Conservation (phyloP, 2,329 filamentous ascomycete genomes). For the Ramularia collo-cygni region DNA sequence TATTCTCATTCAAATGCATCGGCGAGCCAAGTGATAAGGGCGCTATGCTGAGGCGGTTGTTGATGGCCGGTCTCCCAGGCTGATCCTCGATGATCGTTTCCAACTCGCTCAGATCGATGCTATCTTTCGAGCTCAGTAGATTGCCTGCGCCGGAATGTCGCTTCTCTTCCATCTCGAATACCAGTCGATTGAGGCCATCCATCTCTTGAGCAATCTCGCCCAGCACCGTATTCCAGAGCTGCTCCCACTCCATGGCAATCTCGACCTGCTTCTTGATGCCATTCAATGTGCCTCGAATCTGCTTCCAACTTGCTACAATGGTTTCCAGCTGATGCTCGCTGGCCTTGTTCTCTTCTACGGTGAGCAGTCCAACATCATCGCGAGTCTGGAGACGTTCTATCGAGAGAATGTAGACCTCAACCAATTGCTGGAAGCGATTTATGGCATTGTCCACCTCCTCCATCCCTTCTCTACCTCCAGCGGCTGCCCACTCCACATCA, state of each 20-base stretch:
- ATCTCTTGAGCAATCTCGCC: slow-evolving; percentile 90
- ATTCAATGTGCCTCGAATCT: slow-evolving; percentile 70
- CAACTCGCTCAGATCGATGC: slow-evolving; percentile 75
- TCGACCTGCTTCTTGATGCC: slow-evolving; percentile 86
- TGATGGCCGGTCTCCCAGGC: slow-evolving; percentile 49
- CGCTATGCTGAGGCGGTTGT: slow-evolving; percentile 63
- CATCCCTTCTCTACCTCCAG: slow-evolving; percentile 75
- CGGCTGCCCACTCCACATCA: slow-evolving; percentile 92
- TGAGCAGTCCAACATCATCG: slow-evolving; percentile 64
- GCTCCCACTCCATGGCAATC: slow-evolving; percentile 98
- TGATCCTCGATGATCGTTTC: slow-evolving; percentile 91
- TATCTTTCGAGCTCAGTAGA: slow-evolving; percentile 44
- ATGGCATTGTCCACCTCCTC: slow-evolving; percentile 65
- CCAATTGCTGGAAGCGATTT: slow-evolving; percentile 74
- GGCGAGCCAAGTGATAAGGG: slow-evolving; percentile 56
- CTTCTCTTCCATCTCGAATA: slow-evolving; percentile 98
- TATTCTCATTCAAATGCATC: slow-evolving; percentile 50
- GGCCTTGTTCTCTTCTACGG: slow-evolving; percentile 61
- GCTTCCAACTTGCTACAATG: slow-evolving; percentile 76
- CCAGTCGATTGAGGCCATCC: slow-evolving; percentile 68
- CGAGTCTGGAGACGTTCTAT: slow-evolving; percentile 85
- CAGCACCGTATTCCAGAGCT: slow-evolving; percentile 88
- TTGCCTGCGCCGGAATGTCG: slow-evolving; percentile 74
- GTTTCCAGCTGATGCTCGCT: slow-evolving; percentile 85
- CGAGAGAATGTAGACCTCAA: slow-evolving; percentile 88